phyloP scores from a whole-genome alignment of 75 land plant genomes.

The Ceratopteris richardii region DNA sequence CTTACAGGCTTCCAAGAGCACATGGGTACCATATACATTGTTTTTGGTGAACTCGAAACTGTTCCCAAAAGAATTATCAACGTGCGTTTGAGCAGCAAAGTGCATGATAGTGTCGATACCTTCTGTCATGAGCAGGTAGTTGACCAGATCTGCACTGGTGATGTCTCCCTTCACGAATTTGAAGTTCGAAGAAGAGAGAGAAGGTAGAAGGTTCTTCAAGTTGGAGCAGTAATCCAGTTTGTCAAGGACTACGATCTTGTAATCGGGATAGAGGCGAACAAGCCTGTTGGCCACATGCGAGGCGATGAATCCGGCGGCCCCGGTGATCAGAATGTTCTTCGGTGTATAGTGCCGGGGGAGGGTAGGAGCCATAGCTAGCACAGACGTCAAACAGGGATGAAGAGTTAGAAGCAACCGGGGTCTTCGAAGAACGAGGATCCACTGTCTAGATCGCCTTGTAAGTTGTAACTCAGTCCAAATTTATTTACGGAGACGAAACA shows the following conservation, averaged over 20 bases:
- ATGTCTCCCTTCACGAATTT: slow-evolving; percentile 77
- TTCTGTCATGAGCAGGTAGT: slow-evolving; percentile 64
- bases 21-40: slow-evolving; percentile 75
- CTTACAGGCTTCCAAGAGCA: slow-evolving; percentile 69
- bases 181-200: slow-evolving; percentile 42
- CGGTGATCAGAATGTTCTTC: slow-evolving; percentile 64
- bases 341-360: too few relatives aligned
- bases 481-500: too few relatives aligned
- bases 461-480: too few relatives aligned
- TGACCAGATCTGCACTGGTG: slow-evolving; percentile 63
- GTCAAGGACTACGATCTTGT: slow-evolving; percentile 73
- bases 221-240: slow-evolving; percentile 81
- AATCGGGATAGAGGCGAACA: slow-evolving; percentile 48
- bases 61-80: slow-evolving; percentile 72
- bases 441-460: too few relatives aligned
- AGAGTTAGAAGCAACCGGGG: too few relatives aligned
- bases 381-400: too few relatives aligned
- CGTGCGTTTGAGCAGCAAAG: slow-evolving; percentile 75
- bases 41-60: slow-evolving; percentile 73
- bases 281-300: slow-evolving; percentile 71
- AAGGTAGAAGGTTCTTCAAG: slow-evolving; percentile 50
- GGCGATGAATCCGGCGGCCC: slow-evolving; percentile 74
- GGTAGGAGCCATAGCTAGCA: too few relatives aligned
- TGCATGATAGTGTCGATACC: slow-evolving; percentile 75
- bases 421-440: too few relatives aligned